These are phyloP conservation scores for Botrytis porri DNA, from an alignment of 2,329 filamentous ascomycete species.

Conservation along the genomic window DNA sequence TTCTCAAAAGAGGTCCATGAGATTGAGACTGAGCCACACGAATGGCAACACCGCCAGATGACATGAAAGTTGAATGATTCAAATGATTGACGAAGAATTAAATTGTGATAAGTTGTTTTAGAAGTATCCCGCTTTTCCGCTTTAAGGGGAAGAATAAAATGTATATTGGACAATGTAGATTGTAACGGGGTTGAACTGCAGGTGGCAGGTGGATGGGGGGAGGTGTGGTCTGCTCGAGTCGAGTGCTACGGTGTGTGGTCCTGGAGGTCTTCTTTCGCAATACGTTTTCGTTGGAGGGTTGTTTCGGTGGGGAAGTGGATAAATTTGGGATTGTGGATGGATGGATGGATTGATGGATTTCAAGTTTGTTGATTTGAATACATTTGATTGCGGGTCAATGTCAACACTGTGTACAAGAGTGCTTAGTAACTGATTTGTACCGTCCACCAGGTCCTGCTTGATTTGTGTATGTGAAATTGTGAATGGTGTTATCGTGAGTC, in stretches of 20 bases:
- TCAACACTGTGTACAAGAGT: not conserved
- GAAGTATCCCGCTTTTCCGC: conserved; percentile 13
- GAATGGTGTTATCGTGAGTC: not conserved
- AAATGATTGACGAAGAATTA: conserved; percentile 9
- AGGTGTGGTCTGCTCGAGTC: conserved; percentile 6
- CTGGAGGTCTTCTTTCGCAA: conserved; percentile 7
- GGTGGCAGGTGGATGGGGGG: not conserved
- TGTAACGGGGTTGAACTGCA: conserved; percentile 1
- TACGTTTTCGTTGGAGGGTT: conserved; percentile 13
- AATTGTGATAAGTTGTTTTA: conserved; percentile 9
- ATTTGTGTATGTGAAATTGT: not conserved
- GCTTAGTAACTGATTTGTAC: not conserved
- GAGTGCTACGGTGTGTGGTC: conserved; percentile 10
- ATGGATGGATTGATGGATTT: not conserved
- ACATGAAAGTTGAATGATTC: conserved; percentile 31
- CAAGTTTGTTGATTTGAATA: conserved; percentile 2
- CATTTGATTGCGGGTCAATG: conserved; percentile 10
- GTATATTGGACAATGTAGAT: conserved; percentile 1
- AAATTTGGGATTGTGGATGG: not conserved
- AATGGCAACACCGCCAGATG: conserved; percentile 33
- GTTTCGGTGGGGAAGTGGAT: conserved; percentile 13
- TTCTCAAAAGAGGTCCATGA: conserved; percentile 37
- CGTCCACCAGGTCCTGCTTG: not conserved
- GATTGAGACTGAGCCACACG: conserved; percentile 36
- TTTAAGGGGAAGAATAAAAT: conserved; percentile 4